Base-by-base conservation (phyloP, 2,329 filamentous ascomycete species). In the Chrysosporium queenslandicum region DNA sequence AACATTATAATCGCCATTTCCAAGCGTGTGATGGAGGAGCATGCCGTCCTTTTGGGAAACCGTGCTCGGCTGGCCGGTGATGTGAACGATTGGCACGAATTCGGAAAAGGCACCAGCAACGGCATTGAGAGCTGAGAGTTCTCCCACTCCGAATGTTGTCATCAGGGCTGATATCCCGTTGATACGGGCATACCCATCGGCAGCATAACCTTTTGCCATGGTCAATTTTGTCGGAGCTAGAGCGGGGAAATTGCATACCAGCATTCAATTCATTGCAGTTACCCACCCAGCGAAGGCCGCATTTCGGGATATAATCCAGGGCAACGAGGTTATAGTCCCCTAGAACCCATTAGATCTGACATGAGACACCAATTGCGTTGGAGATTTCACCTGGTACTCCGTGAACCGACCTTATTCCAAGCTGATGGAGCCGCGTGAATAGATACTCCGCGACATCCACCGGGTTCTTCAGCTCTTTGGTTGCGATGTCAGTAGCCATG, bases 181-280 rank as follows among this genome's bases (percentile, higher is more conserved):
- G 56, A 86, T 76, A 56, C 85, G 77, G 52, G 83, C 83, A 62
- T 88, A 88, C 23, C 84, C 85, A 67, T 88, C 85, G 18, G 85
- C 83, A 27, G 85, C 83, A 62, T 87, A 87, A 23, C 81, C 83
- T 68, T 79, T 37, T 37, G 9, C 62, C 23, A 42, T 29, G 23
- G 37, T 45, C 54, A 61, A 53, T 55, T 59, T 34, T 16, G 14
- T 39, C 12, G 40, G 21, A 7, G 6, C 14, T 5, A 3, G 23
- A 7, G 20, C 3, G 40, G 25, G 23, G 8, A 27, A 9, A 16
- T n/a, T 27, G 64, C 74, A 66, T 61, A 81, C 81, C 80, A 42
- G 83, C 83, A 64, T 87, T 87, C 54, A 87, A 75, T 66, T 87
- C 84, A 62, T 87, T 87, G 58, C 80, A 79, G 64, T 82, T 86